Conservation (phyloP, 805 yeast genomes). For the Candida vartiovaarae region DNA sequence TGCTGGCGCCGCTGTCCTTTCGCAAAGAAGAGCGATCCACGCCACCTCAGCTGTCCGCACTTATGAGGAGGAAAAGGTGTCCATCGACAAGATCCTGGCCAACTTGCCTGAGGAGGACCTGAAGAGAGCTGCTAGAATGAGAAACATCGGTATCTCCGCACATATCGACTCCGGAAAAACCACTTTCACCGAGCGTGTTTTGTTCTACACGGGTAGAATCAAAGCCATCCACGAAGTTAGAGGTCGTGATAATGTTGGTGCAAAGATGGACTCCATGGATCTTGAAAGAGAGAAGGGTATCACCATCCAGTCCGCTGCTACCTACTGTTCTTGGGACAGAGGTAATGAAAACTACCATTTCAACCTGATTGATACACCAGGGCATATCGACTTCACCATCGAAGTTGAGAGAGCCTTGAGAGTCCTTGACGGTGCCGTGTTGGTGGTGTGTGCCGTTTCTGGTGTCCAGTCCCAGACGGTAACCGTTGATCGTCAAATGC, state of each 20-base stretch:
- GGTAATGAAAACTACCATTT: constrained; percentile 66
- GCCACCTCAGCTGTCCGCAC: constrained; percentile 26
- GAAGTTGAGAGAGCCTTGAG: constrained; percentile 98
- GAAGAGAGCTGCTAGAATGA: constrained; percentile 47
- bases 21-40: constrained; percentile 27
- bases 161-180: constrained; percentile 98
- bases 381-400: constrained; percentile 97
- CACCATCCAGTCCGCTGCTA: constrained; percentile 98
- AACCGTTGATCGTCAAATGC: constrained; percentile 98
- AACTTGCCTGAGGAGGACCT: constrained; percentile 46
- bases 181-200: constrained; percentile 94
- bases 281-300: constrained; percentile 97
- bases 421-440: constrained; percentile 95
- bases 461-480: constrained; percentile 99
- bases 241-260: constrained; percentile 97
- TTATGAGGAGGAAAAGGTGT: constrained; percentile 69
- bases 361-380: constrained; percentile 96
- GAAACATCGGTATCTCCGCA: constrained; percentile 97
- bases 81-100: constrained; percentile 51
- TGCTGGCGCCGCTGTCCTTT: constrained; percentile 4
- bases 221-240: constrained; percentile 95
- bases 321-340: constrained; percentile 94
- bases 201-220: constrained; percentile 94
- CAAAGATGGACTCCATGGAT: constrained; percentile 99
- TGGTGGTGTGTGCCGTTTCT: constrained; percentile 96